phyloP scores from a whole-genome alignment of 1,139 yeast species.

The Suhomyces bokatorum region DNA sequence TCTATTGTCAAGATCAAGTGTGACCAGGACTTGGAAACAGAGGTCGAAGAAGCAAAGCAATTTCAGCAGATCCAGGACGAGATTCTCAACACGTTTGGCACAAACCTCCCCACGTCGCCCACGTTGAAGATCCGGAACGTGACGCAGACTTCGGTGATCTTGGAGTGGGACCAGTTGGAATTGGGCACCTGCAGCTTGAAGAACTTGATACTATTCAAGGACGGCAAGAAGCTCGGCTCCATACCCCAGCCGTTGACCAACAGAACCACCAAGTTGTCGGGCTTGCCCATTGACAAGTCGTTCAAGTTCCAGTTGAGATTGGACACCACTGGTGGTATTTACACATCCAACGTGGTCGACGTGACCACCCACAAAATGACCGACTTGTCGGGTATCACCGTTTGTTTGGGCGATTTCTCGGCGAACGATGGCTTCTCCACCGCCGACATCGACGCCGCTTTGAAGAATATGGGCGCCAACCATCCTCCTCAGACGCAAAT shows the following conservation, averaged over 20 bases:
- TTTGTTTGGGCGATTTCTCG: conserved; percentile 81
- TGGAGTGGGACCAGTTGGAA: conserved; percentile 88
- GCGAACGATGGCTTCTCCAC: conserved; percentile 57
- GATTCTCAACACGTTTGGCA: conserved; percentile 72
- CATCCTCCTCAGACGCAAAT: conserved; percentile 72
- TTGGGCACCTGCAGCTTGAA: conserved; percentile 82
- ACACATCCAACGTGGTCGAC: conserved; percentile 63
- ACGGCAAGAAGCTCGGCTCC: conserved; percentile 75
- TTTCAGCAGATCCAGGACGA: conserved; percentile 73
- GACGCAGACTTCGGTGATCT: conserved; percentile 92
- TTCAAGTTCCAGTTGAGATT: conserved; percentile 79
- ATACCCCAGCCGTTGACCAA: conserved; percentile 83
- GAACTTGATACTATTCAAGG: conserved; percentile 76
- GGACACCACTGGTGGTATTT: conserved; percentile 87
- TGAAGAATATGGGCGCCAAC: conserved; percentile 74
- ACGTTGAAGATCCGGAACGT: conserved; percentile 69
- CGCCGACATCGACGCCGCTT: conserved; percentile 63
- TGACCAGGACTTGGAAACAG: conserved; percentile 75
- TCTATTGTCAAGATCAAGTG: conserved; percentile 88
- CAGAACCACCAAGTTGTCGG: conserved; percentile 84
- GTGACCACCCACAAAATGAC: conserved; percentile 95
- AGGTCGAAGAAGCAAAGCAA: conserved; percentile 54
- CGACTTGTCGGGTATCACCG: conserved; percentile 88
- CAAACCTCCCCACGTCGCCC: conserved; percentile 71
- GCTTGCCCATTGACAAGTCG: conserved; percentile 81